A percentile compares a stretch with the other conserved stretches of the same genome.
These are phyloP conservation scores for Paspalum vaginatum DNA, from an alignment of 176 grass and related monocot genomes.

Conservation along the genomic window DNA sequence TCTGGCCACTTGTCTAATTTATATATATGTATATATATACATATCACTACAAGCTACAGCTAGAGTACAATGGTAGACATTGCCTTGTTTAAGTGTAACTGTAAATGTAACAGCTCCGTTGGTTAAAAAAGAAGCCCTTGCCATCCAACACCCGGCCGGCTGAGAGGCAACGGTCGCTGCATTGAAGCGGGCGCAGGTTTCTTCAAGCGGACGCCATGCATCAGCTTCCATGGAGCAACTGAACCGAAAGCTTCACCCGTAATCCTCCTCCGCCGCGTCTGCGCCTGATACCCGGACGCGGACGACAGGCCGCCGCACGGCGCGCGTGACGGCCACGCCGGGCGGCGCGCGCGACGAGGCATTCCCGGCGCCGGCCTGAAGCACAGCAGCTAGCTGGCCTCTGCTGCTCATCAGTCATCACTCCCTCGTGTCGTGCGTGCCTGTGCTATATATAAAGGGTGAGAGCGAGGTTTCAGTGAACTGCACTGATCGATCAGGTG, in stretches of 20 bases:
- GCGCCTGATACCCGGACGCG: constrained; percentile 12
- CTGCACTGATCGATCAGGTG: background rate
- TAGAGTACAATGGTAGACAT: too few relatives aligned
- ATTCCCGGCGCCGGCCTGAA: background rate
- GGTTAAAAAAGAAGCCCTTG: background rate
- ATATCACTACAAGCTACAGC: too few relatives aligned
- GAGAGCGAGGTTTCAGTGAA: background rate
- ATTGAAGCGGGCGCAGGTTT: constrained; percentile 24
- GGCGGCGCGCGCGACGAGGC: constrained; percentile 3
- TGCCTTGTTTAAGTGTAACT: too few relatives aligned
- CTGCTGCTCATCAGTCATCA: background rate
- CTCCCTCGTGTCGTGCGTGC: background rate
- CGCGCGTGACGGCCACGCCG: constrained; percentile 47
- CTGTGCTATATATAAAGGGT: background rate
- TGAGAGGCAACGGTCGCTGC: constrained; percentile 28
- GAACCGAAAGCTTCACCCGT: constrained; percentile 20
- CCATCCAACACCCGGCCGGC: constrained; percentile 35
- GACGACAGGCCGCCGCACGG: background rate
- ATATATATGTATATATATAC: too few relatives aligned
- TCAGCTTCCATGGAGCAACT: constrained; percentile 22
- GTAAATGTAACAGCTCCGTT: constrained; percentile 2
- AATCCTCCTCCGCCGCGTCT: constrained; percentile 3
- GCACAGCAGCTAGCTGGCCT: background rate
- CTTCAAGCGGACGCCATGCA: constrained; percentile 25
- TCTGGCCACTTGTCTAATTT: too few relatives aligned